Evolutionary conservation across 2,329 filamentous ascomycete genomes (phyloP), one percentile per base, ranked within the genome.

Genomic region (Aspergillus amoenus): DNA sequence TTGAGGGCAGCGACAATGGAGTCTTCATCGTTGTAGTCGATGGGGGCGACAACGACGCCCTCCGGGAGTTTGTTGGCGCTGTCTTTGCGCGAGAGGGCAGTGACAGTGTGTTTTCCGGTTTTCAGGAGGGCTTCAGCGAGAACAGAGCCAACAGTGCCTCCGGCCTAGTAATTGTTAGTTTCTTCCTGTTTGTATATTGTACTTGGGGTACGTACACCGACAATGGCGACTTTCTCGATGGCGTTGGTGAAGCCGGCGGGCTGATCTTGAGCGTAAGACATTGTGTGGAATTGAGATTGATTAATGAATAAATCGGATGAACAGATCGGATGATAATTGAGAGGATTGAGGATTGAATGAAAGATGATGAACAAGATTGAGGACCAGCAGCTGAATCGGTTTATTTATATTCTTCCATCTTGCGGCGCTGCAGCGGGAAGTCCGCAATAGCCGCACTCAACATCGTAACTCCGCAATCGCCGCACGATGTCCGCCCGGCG

Each of bases 81-180:
- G 47, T 68, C 73, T 22, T 66, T 65, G 27, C 82, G 81, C 11
- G 79, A 79, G 22, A 84, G 69, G 17, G 80, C 82, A 0, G 81
- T 84, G 30, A 85, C 71, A 12, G 69, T 75, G 64, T 84, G 82
- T 60, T 76, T 81, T 40, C 79, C 79, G 1, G 74, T 76, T 12
- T 75, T 65, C 3, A 84, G 66, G 1, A 85, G 76, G 12, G 68
- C 67, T 0, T 47, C 40, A 7, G 61, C 56, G 18, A 76, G 64
- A 44, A 64, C 55, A 2, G 59, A 66, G 15, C 73, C 74, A 61
- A 74, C 47, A 5, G 62, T 68, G 2, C 74, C 75, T 47, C 69
- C 70, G 5, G 72, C 74, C 74, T 76, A 47, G 45, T 17, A 13
- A 42, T 58, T 50, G 43, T 68, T 58, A 66, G 55, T 50, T 2